A percentile compares a stretch with the other conserved stretches of the same genome.
These are phyloP conservation scores for Quercus aquifolioides DNA, from an alignment of 306 rosid species.

Conservation along the genomic window DNA sequence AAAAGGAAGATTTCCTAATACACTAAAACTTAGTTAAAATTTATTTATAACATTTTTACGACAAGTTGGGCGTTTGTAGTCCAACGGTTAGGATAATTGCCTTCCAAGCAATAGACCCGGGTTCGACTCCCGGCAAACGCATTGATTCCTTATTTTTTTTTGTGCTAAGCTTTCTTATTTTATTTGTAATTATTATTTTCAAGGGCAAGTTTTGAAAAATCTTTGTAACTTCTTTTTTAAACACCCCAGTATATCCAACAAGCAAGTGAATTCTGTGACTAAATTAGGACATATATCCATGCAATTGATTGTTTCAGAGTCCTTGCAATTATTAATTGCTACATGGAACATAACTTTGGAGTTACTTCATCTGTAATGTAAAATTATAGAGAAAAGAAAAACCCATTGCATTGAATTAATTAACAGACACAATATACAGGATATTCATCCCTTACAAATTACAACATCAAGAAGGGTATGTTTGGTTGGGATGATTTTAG, in stretches of 20 bases:
- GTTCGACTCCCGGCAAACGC: no score
- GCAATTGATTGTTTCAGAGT: background rate
- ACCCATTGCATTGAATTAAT: background rate
- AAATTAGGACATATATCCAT: background rate
- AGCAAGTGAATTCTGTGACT: slow-evolving; percentile 4
- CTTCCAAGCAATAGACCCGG: no score
- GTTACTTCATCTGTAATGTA: background rate
- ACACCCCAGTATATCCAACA: background rate
- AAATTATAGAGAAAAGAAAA: background rate
- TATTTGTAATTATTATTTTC: no score
- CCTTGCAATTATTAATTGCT: background rate
- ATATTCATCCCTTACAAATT: background rate
- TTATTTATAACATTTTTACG: fast-evolving
- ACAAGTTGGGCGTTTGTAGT: no score
- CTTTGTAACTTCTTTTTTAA: no score
- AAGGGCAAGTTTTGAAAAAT: no score
- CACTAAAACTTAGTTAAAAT: no score
- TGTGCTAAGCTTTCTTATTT: no score
- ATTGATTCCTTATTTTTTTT: no score
- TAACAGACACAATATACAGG: background rate
- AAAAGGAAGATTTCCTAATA: background rate
- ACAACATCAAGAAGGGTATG: no score
- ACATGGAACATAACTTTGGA: background rate
- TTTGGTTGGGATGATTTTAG: no score
- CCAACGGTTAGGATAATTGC: no score